Evolutionary conservation across 495 filamentous ascomycete genomes (phyloP), one percentile per base, ranked within the genome.

Genomic region (Penicillium malachiteum): DNA sequence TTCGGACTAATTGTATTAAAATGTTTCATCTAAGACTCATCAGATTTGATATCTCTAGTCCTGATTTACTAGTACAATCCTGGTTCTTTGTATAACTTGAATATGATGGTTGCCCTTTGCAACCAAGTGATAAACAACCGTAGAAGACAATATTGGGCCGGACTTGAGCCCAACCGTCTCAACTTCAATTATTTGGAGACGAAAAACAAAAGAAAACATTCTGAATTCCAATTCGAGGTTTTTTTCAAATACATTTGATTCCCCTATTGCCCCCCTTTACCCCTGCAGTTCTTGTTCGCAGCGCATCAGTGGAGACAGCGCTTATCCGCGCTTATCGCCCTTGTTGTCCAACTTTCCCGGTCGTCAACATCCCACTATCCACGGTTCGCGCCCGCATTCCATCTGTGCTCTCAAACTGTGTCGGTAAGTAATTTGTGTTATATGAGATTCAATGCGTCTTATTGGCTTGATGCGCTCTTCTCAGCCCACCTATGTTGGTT

Each of bases 281-380:
- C 53, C 58, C 50, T 56, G 51, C 47, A 40, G 21, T 39, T 46
- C 44, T n/a, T 50, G 13, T 33, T n/a, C 21, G 35, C 18, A 35
- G 52, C 49, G 48, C 52, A 56, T 59, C 60, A 48, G 60, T 60
- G 60, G 54, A 63, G 59, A 50, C 50, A 45, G 63, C 55, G 60
- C 65, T 66, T 68, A 68, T 68, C 65, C 59, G 59, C 62, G 63
- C 63, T 66, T 66, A 68, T 68, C 65, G 65, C 63, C 65, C 65
- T 68, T 66, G 65, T 54, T 68, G 55, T 66, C 59, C 26, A 48
- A 62, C 56, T 55, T 56, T 67, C 62, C 55, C 48, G 45, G 50
- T 58, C 46, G 55, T 64, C 63, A 59, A 63, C 63, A 63, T 68
- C 63, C 59, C 63, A 64, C 63, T 45, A 50, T 54, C 44, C 56